Base-by-base conservation (phyloP, 164 flowering plant genomes). In the Annona squamosa region DNA sequence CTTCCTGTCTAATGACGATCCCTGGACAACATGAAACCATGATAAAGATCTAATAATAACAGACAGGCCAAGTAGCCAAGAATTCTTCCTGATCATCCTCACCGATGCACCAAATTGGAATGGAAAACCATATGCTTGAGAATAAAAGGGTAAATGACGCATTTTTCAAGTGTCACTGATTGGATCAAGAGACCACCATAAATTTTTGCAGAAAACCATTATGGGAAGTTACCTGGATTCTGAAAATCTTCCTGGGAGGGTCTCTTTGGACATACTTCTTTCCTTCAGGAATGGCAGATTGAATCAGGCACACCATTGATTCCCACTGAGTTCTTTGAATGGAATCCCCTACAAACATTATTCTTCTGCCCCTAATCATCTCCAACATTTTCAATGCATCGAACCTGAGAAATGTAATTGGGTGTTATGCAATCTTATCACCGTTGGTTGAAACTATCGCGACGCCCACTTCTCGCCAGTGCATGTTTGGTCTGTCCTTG, bases 301-400 rank as follows among this genome's bases (percentile, higher is more conserved):
- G 89, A 45, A 91, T 83, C 10, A 93, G 82, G 78, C 97, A 93
- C 1, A 90, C 93, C 45, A 93, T 88, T 70, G 95, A 91, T 63
- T 93, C 98, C 97, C 95, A 93, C 57, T 93, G 98, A 77, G 89
- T 91, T 76, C 97, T 91, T 81, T 86, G 86, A 46, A 91, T 90
- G 2, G 97, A 93, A 83, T 93, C 98, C 2, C 98, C 98, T 0
- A 93, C 90, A 45, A 93, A 80, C 94, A 93, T 88, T 61, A 93
- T 81, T 70, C 98, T 91, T 73, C 87, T 91, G 79, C 78, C 86
- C 77, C 95, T 85, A 88, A 90, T 86, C 57, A 77, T 89, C 52
- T 85, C 95, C 37, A 93, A 89, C 81, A 93, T 88, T 13, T 82
- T 84, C 73, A 93, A 67, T 45, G 95, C 94, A 83, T 91, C 80